Evolutionary conservation across 2,329 filamentous ascomycete genomes (phyloP).

Genomic region (Xylariaceae sp.): DNA sequence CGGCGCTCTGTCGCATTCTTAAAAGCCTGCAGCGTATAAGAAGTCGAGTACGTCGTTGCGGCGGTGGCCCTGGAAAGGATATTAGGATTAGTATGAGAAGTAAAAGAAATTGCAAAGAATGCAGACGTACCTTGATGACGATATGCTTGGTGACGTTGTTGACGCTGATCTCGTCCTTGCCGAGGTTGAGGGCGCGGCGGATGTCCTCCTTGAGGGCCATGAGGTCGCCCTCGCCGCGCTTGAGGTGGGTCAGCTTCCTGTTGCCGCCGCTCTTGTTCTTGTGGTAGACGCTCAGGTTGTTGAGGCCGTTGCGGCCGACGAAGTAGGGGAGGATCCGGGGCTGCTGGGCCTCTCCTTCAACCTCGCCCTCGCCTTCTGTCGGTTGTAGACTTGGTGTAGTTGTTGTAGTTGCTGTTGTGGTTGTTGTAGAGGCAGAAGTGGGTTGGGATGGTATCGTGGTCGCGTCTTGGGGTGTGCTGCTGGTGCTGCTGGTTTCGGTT

Average conservation of each 20-base stretch:
- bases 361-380: neutral
- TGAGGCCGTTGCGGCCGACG: constrained; percentile 64
- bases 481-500: too few relatives aligned
- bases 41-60: constrained; percentile 21
- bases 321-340: constrained; percentile 67
- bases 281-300: constrained; percentile 73
- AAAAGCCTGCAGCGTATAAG: constrained; percentile 25
- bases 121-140: constrained; percentile 57
- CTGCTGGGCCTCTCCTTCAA: constrained; percentile 18
- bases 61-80: constrained; percentile 19
- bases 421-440: neutral
- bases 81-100: neutral
- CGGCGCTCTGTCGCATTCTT: too few relatives aligned
- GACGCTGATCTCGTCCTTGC: constrained; percentile 46
- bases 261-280: constrained; percentile 70
- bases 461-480: neutral
- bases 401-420: neutral
- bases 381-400: constrained; percentile 4
- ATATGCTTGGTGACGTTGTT: constrained; percentile 66
- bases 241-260: constrained; percentile 65
- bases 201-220: constrained; percentile 60
- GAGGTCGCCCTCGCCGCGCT: constrained; percentile 73
- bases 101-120: neutral
- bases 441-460: neutral
- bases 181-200: constrained; percentile 50